These are phyloP conservation scores for Saxophila tyrrhenica DNA, from an alignment of 495 filamentous ascomycete species.

Conservation along the genomic window DNA sequence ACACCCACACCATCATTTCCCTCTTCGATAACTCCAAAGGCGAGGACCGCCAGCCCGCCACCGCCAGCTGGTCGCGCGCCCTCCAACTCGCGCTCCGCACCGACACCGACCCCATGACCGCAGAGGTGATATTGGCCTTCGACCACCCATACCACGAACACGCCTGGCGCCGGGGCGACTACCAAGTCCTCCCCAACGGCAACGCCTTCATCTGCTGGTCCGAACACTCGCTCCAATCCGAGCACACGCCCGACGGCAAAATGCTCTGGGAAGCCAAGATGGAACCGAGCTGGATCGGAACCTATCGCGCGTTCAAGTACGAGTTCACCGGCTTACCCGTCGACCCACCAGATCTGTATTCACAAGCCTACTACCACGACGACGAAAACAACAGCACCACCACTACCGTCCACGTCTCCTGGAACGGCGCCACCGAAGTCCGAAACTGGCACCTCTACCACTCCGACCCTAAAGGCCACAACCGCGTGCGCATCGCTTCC, in stretches of 20 bases:
- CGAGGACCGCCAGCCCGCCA: not conserved
- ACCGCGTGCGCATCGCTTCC: not conserved
- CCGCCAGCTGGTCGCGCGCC: slow-evolving; percentile 2
- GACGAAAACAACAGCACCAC: not conserved
- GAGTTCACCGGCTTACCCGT: slow-evolving; percentile 6
- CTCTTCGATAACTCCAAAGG: slow-evolving; percentile 11
- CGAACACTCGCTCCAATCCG: not conserved
- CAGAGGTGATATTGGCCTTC: not conserved
- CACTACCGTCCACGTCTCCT: slow-evolving; percentile 9
- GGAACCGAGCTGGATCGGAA: not conserved
- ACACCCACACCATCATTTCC: slow-evolving; percentile 1
- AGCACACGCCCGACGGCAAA: slow-evolving; percentile 4
- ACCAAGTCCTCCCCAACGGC: slow-evolving; percentile 1
- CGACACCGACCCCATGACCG: slow-evolving; percentile 4
- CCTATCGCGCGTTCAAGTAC: slow-evolving; percentile 11
- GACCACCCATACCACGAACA: slow-evolving; percentile 2
- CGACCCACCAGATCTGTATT: slow-evolving; percentile 4
- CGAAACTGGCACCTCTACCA: slow-evolving; percentile 3
- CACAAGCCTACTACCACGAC: not conserved
- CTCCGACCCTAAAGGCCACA: not conserved
- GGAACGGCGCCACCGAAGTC: slow-evolving; percentile 21
- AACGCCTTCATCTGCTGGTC: slow-evolving; percentile 16
- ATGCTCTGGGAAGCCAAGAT: slow-evolving; percentile 1
- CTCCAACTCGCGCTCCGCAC: slow-evolving; percentile 3
- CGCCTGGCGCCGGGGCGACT: not conserved